These are phyloP conservation scores for Rhizopus delemar DNA, from an alignment of 371 early-diverging fungal genomes.

Conservation along the genomic window DNA sequence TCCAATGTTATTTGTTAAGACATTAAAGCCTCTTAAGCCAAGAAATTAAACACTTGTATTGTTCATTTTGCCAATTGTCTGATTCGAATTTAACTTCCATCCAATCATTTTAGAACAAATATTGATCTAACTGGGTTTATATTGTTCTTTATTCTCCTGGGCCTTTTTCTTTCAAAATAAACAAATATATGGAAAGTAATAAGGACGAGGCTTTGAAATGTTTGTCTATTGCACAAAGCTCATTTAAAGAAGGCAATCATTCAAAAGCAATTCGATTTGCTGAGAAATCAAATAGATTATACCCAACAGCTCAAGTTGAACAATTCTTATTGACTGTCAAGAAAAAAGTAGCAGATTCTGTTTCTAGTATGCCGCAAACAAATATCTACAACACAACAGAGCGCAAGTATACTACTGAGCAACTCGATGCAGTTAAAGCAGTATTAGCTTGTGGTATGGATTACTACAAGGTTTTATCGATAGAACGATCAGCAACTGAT, in stretches of 20 bases:
- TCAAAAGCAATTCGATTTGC: conserved; percentile 77
- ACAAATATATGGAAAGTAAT: conserved; percentile 75
- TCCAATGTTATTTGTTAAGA: too few species aligned
- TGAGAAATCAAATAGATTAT: conserved; percentile 78
- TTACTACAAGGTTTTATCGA: conserved; percentile 88
- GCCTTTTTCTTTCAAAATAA: conserved; percentile 5
- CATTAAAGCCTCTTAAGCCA: too few species aligned
- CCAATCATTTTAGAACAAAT: conserved; percentile 23
- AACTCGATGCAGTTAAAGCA: conserved; percentile 75
- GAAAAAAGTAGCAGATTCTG: conserved; percentile 2
- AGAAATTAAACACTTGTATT: too few species aligned
- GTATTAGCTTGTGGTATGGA: conserved; percentile 75
- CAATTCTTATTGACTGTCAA: conserved; percentile 47
- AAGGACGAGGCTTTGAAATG: conserved; percentile 86
- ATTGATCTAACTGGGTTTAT: conserved; percentile 5
- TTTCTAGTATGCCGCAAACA: background rate
- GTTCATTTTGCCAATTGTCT: too few species aligned
- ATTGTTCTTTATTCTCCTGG: background rate
- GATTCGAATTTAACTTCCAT: background rate
- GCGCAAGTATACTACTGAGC: conserved; percentile 79
- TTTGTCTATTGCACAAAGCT: conserved; percentile 73
- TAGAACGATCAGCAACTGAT: conserved; percentile 80
- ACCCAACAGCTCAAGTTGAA: conserved; percentile 70
- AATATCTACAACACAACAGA: conserved; percentile 16
- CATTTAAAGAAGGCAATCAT: conserved; percentile 64